phyloP scores from a whole-genome alignment of 2,329 filamentous ascomycete genomes.

The Epicoccum nigrum region DNA sequence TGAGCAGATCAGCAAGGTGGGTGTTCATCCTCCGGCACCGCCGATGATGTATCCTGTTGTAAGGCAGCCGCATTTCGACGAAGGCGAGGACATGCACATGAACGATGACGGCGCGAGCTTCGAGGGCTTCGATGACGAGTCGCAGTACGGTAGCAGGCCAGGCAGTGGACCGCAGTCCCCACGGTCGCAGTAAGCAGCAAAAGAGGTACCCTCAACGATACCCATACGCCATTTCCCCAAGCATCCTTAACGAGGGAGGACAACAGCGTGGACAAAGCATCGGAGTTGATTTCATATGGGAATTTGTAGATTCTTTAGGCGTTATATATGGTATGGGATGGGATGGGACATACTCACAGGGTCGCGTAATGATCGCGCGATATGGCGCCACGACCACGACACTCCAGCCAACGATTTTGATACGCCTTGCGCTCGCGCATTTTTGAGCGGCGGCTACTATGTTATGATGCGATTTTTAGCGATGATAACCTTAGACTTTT shows the following conservation, averaged over 20 bases:
- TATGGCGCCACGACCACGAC: conserved; percentile 19
- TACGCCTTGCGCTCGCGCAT: conserved; percentile 12
- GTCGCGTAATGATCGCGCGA: conserved; percentile 18
- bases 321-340: conserved; percentile 13
- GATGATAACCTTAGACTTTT: conserved; percentile 19
- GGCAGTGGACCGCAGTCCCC: conserved; percentile 32
- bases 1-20: conserved; percentile 46
- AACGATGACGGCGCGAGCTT: conserved; percentile 39
- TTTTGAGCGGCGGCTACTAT: not conserved
- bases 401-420: conserved; percentile 15
- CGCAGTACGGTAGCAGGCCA: conserved; percentile 31
- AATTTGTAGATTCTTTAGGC: not conserved
- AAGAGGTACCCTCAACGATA: not conserved
- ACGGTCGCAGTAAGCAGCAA: conserved; percentile 23
- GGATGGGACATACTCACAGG: no score
- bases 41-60: conserved; percentile 32
- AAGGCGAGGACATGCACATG: conserved; percentile 38
- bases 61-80: conserved; percentile 25
- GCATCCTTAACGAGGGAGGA: conserved; percentile 7
- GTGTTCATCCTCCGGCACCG: conserved; percentile 44
- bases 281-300: not conserved
- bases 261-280: not conserved
- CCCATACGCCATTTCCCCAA: not conserved
- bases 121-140: conserved; percentile 38
- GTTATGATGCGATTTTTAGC: conserved; percentile 17